These are phyloP conservation scores for Teratosphaeriaceae sp. DNA, from an alignment of 2,329 filamentous ascomycete species.

Conservation along the genomic window DNA sequence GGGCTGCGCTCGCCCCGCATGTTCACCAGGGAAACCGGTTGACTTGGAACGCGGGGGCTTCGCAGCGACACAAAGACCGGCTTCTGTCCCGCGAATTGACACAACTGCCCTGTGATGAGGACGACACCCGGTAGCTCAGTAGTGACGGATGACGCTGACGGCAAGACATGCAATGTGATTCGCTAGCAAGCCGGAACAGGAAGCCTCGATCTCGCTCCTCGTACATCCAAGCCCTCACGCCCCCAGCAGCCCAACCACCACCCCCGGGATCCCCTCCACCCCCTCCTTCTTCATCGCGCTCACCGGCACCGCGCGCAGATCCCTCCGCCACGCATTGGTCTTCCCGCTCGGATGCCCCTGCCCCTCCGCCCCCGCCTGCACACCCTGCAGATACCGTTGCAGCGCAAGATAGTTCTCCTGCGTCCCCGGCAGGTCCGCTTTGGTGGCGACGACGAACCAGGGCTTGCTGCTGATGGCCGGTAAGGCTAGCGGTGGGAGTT, in stretches of 20 bases:
- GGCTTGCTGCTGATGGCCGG: slow-evolving; percentile 87
- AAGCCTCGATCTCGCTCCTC: too few species aligned
- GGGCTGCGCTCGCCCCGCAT: too few species aligned
- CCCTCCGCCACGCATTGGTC: slow-evolving; percentile 54
- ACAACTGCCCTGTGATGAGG: too few species aligned
- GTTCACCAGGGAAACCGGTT: too few species aligned
- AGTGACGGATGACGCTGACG: too few species aligned
- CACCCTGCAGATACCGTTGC: slow-evolving; percentile 60
- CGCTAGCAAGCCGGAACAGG: too few species aligned
- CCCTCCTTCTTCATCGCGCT: slow-evolving; percentile 86
- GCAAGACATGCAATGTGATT: too few species aligned
- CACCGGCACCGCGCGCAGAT: slow-evolving; percentile 65
- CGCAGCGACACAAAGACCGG: too few species aligned
- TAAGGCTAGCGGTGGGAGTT: slow-evolving; percentile 43
- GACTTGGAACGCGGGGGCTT: too few species aligned
- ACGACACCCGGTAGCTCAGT: too few species aligned
- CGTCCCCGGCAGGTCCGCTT: slow-evolving; percentile 76
- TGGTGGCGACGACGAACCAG: slow-evolving; percentile 94
- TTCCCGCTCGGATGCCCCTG: slow-evolving; percentile 52
- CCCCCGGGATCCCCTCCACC: slow-evolving; percentile 65
- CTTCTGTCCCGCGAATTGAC: too few species aligned
- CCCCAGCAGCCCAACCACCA: slow-evolving; percentile 63
- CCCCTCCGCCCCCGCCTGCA: slow-evolving; percentile 55
- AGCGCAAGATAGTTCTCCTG: slow-evolving; percentile 68
- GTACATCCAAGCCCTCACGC: too few species aligned